A percentile compares a stretch with the other conserved stretches of the same genome.
phyloP scores from a whole-genome alignment of 2,329 filamentous ascomycete genomes.

The Cladophialophora yegresii region DNA sequence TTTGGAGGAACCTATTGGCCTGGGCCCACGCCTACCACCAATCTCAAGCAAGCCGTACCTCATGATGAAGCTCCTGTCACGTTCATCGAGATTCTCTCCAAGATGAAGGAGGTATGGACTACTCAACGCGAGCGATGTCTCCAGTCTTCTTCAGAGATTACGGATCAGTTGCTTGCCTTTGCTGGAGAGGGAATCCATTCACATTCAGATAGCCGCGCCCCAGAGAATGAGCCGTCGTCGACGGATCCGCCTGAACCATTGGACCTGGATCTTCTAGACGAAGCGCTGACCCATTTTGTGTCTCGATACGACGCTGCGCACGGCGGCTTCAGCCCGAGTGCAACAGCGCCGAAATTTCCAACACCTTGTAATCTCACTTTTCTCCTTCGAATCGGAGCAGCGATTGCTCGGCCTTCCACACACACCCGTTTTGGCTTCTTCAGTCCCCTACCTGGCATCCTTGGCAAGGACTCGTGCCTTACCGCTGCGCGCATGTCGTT shows the following conservation, averaged over 20 bases:
- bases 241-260: conserved; percentile 64
- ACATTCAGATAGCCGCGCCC: conserved; percentile 37
- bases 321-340: conserved; percentile 69
- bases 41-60: conserved; percentile 43
- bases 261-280: conserved; percentile 87
- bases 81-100: conserved; percentile 79
- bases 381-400: conserved; percentile 68
- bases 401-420: conserved; percentile 32
- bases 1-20: conserved; percentile 98
- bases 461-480: conserved; percentile 76
- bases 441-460: conserved; percentile 73
- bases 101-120: conserved; percentile 73
- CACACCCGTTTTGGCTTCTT: conserved; percentile 56
- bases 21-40: conserved; percentile 63
- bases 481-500: conserved; percentile 77
- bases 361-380: conserved; percentile 84
- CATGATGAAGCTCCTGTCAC: conserved; percentile 63
- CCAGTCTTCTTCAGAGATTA: conserved; percentile 79
- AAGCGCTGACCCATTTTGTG: conserved; percentile 79
- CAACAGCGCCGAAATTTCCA: conserved; percentile 76
- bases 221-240: conserved; percentile 40
- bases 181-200: conserved; percentile 76
- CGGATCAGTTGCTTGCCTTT: conserved; percentile 79
- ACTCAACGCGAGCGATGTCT: conserved; percentile 82
- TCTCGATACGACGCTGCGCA: conserved; percentile 75